phyloP scores from a whole-genome alignment of 2,329 filamentous ascomycete genomes.

The Microdochium bolleyi region DNA sequence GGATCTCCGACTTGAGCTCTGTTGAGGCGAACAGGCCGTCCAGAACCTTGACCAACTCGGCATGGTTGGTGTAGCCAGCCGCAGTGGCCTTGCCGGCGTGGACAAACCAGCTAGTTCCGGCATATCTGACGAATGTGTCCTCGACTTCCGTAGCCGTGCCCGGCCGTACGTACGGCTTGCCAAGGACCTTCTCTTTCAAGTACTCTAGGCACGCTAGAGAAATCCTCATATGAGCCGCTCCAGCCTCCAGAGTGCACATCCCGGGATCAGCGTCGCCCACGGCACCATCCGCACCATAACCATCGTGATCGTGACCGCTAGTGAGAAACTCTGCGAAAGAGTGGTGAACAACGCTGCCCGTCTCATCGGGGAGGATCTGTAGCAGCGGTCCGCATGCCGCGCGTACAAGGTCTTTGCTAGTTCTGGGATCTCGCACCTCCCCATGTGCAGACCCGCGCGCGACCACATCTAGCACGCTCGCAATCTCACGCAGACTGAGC shows the following conservation, averaged over 20 bases:
- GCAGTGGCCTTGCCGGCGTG: not conserved
- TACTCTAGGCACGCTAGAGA: slow-evolving; percentile 1
- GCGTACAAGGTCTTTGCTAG: slow-evolving; percentile 26
- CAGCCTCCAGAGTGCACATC: not conserved
- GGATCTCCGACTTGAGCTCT: not conserved
- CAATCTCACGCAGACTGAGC: slow-evolving; percentile 31
- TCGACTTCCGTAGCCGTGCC: no score
- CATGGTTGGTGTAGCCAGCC: not conserved
- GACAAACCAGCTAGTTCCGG: not conserved
- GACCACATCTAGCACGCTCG: not conserved
- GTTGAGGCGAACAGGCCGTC: not conserved
- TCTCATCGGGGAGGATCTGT: slow-evolving; percentile 35
- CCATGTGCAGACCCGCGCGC: slow-evolving; percentile 2
- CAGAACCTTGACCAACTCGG: not conserved
- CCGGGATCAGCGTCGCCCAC: no score
- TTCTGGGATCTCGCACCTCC: slow-evolving; percentile 13
- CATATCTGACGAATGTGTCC: not conserved
- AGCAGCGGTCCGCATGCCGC: slow-evolving; percentile 32
- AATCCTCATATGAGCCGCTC: not conserved
- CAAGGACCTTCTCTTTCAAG: not conserved
- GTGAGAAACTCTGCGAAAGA: slow-evolving; percentile 38
- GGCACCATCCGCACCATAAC: no score
- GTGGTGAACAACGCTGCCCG: slow-evolving; percentile 35
- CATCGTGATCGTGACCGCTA: not conserved
- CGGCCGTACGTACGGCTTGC: not conserved